These are phyloP conservation scores for Gossypium gossypioides DNA, from an alignment of 441 rosid species.

Conservation along the genomic window DNA sequence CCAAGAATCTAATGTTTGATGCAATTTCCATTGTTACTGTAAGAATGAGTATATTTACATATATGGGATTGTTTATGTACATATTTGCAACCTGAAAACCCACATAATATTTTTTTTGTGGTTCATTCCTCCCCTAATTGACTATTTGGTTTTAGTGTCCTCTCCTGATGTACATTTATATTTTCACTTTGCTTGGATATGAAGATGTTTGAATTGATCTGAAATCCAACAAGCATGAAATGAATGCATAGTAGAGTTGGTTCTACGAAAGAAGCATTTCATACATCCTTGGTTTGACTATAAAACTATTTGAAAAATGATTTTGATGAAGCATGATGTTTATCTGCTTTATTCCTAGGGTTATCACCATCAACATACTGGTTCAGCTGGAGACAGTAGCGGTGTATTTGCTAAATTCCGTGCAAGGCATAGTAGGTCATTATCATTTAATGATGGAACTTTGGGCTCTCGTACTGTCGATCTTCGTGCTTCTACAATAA, in stretches of 20 bases:
- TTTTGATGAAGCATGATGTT: constrained; percentile 9
- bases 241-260: not conserved
- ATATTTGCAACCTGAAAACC: too few species aligned
- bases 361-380: constrained; percentile 44
- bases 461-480: constrained; percentile 44
- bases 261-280: not conserved
- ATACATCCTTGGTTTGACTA: not conserved
- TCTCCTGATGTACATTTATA: not conserved
- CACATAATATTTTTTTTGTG: not conserved
- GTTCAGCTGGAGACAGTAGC: constrained; percentile 48
- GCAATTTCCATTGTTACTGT: too few species aligned
- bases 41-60: too few species aligned
- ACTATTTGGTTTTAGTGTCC: not conserved
- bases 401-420: constrained; percentile 74
- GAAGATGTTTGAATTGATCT: not conserved
- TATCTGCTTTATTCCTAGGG: constrained; percentile 34
- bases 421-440: constrained; percentile 48
- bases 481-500: constrained; percentile 60
- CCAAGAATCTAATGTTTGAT: too few species aligned
- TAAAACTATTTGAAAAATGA: not conserved
- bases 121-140: not conserved
- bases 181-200: not conserved
- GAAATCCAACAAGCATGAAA: not conserved
- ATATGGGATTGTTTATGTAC: too few species aligned
- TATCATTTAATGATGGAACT: constrained; percentile 49